A percentile compares a stretch with the other conserved stretches of the same genome.
phyloP scores from a whole-genome alignment of 768 basidiomycete genomes.

The Galerina sulciceps region DNA sequence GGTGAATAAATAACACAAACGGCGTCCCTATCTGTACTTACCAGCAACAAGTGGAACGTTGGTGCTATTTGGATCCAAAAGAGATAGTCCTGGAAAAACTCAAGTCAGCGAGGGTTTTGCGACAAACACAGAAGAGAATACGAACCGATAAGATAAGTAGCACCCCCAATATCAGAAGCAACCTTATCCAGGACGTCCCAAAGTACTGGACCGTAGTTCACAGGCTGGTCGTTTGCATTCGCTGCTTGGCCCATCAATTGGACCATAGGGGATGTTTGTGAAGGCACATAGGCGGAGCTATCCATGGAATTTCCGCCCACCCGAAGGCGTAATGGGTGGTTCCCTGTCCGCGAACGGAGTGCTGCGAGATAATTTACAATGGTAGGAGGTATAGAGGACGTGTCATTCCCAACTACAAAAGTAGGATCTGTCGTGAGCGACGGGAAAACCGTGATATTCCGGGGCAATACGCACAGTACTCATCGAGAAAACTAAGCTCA shows the following conservation, averaged over 20 bases:
- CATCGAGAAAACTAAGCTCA: constrained; percentile 64
- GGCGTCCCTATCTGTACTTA: neutral
- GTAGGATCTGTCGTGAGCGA: neutral
- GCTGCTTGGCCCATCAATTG: constrained; percentile 34
- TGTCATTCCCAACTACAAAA: constrained; percentile 56
- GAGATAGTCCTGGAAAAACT: constrained; percentile 39
- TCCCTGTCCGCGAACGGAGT: constrained; percentile 50
- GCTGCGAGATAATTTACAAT: constrained; percentile 64
- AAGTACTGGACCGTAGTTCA: constrained; percentile 48
- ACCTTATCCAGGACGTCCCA: constrained; percentile 51
- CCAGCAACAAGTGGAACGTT: constrained; percentile 31
- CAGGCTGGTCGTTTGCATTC: constrained; percentile 50
- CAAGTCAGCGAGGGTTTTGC: neutral
- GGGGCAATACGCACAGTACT: constrained; percentile 47
- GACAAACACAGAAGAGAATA: neutral
- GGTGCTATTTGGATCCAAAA: constrained; percentile 41
- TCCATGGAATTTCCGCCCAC: constrained; percentile 56
- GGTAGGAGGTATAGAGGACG: constrained; percentile 51
- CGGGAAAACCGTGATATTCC: neutral
- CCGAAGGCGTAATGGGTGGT: constrained; percentile 47
- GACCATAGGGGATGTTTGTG: constrained; percentile 45
- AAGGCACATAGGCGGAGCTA: constrained; percentile 45
- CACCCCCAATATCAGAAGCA: constrained; percentile 29
- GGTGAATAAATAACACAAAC: neutral
- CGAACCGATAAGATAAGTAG: constrained; percentile 36